Base-by-base conservation (phyloP, 202 grass and related monocot genomes). In the Setaria viridis region DNA sequence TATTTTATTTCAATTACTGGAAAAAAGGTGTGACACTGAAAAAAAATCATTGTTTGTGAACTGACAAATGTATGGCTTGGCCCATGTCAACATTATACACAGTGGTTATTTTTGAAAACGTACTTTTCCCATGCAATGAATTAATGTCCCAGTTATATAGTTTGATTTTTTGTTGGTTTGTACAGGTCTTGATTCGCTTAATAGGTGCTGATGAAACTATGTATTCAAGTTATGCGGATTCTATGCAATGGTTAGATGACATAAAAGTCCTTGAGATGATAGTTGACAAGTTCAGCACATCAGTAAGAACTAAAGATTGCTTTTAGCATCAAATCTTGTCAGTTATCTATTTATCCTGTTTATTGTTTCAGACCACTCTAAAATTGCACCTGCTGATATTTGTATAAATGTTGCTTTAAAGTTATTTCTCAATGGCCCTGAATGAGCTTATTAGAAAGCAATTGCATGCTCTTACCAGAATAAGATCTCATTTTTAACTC, bases 241-340 rank as follows among this genome's bases (percentile, higher is more conserved):
- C 95, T 39, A 94, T 98, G 91, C 95, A 90, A 78, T 98, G 95
- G 93, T 87, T 98, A 85, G 93, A 98, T 87, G 93, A 94, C 73
- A 85, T 85, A 85, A 62, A 95, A 82, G 91, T 95, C 83, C 95
- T 98, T 87, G 95, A 98, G 88, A 95, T 98, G 89, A 95, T 98
- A 79, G 91, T 93, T 79, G 93, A 95, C 83, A 98, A 98, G 77
- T 98, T 98, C 65, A 91, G 93, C 80, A 95, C 88, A 71, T 98
- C 95, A 16, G 95, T 98, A 94, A 70, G 95, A 89, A 76, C 74
- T 72, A 84, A 80, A 84, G 5, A 80, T 63, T 68, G 3, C 62
- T 74, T 80, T 80, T 87, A 74, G 34, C 76, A 63, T 70, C 55
- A 39, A 62, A 49, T 53, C 60, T 70, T 46, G 64, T 32, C 21